A percentile compares a stretch with the other conserved stretches of the same genome.
Evolutionary conservation across 2,329 filamentous ascomycete species (phyloP).

Genomic region (Ilyonectria mors-panacis): DNA sequence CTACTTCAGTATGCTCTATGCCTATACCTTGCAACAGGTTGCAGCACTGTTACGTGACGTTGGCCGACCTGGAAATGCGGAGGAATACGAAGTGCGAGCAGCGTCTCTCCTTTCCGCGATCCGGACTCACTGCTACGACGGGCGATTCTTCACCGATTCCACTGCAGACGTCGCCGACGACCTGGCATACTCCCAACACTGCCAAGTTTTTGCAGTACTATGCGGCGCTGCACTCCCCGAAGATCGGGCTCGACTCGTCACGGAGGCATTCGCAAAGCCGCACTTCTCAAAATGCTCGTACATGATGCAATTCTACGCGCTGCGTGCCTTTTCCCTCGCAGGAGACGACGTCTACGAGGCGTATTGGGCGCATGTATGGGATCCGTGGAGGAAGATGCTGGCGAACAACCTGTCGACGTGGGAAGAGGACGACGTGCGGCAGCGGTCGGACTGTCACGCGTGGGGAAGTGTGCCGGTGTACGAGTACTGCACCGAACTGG

Average conservation of each 20-base stretch:
- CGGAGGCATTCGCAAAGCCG: constrained; percentile 10
- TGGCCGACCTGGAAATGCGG: constrained; percentile 50
- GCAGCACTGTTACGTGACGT: constrained; percentile 51
- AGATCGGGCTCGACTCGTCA: constrained; percentile 22
- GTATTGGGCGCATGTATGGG: constrained; percentile 29
- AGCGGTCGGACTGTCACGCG: constrained; percentile 34
- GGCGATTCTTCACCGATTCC: constrained; percentile 53
- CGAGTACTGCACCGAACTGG: constrained; percentile 32
- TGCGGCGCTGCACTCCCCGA: constrained; percentile 44
- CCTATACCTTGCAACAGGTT: constrained; percentile 52
- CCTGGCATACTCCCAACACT: constrained; percentile 52
- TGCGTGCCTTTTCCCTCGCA: constrained; percentile 24
- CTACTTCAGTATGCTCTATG: constrained; percentile 52
- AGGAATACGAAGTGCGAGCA: constrained; percentile 50
- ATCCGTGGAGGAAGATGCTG: constrained; percentile 30
- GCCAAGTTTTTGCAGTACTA: constrained; percentile 55
- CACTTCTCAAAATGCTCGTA: constrained; percentile 33
- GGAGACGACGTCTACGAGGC: constrained; percentile 27
- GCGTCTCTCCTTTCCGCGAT: constrained; percentile 44
- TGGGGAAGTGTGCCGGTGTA: constrained; percentile 35
- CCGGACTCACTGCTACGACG: constrained; percentile 51
- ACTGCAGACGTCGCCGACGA: constrained; percentile 49
- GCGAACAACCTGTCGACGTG: constrained; percentile 34
- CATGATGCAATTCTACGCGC: constrained; percentile 34
- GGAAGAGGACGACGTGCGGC: constrained; percentile 34